Evolutionary conservation across 2,329 filamentous ascomycete species (phyloP), one percentile per base, ranked within the genome.

Genomic region (Penicillium sp.): DNA sequence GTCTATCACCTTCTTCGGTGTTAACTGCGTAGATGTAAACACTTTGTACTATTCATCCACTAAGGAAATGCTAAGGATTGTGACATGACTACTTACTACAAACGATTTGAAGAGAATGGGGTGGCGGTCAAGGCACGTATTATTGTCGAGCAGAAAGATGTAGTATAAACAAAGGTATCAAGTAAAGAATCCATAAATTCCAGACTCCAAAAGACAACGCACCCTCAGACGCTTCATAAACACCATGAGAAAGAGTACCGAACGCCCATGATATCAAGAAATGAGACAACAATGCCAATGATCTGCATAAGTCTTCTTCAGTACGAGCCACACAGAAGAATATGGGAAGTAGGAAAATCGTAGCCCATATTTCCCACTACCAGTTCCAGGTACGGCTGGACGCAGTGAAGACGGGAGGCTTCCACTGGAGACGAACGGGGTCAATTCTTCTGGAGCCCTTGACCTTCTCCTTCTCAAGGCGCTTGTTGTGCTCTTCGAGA

Each of bases 311-410:
- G 31, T 31, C 31, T 31, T 9, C 31, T 10, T 10, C 31, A 31
- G 31, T 9, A 13, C 18, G 18, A 41, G 18, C 18, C 39, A 11
- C 31, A 6, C 39, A 7, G 16, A 41, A n/a, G 11, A 3, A 19
- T n/a, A 18, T 41, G n/a, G n/a, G 14, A 13, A 36, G 7, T 6
- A 56, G 39, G 36, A 36, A 27, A 50, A 24, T 49, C 47, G 2
- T 55, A 49, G 58, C 6, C 22, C n/a, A 6, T 13, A 39, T 27
- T 19, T 37, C 39, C 19, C n/a, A 54, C 72, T 71, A 97, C 94
- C 94, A 98, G 61, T 93, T 96, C 95, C 95, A 98, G 13, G 94
- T 98, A 68, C 94, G 85, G 66, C 87, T 91, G 14, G 90, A 91
- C 1, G 94, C 93, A 27, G 89, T 93, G 72, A 98, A 98, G 0